Base-by-base conservation (phyloP, 2,329 filamentous ascomycete genomes). In the Incumbomyces lentus region DNA sequence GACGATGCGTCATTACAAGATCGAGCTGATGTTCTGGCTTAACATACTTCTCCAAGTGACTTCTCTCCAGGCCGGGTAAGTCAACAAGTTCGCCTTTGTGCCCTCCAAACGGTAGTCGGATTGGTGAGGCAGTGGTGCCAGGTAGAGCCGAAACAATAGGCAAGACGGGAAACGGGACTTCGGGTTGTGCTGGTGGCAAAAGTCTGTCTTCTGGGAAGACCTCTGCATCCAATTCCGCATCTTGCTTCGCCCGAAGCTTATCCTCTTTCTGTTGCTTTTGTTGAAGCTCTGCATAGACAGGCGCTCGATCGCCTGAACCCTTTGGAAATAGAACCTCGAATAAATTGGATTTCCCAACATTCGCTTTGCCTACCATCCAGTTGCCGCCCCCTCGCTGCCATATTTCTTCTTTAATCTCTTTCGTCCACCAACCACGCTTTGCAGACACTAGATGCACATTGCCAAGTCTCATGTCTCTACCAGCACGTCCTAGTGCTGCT, bases 351-450 rank as follows among this genome's bases (percentile, higher is more conserved):
- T 98, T 98, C 18, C 92, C 93, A 2, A 96, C 93, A 60, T 98
- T 98, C 52, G 88, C 87, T 64, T 95, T 96, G n/a, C 92, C 92
- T 2, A 98, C 84, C 72, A 98, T 82, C 90, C 92, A 98, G 13
- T 85, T 82, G 13, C 82, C 92, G 3, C 90, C 90, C 3, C 87
- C 88, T 40, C 86, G 78, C 36, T 80, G 68, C 75, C 81, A 89
- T 39, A 98, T 88, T 40, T 89, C 82, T 55, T 95, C 82, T 63
- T 86, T 95, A 46, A 98, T 68, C 41, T 84, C 72, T 54, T 77
- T 84, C 0, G 89, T 95, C 86, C 90, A 95, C 92, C 93, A 98
- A 8, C 77, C 76, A 49, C 86, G 74, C 59, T 84, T 84, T 8
- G 90, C 80, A 59, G 89, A 95, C 35, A 98, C 88, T 60, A 87